Evolutionary conservation across 768 basidiomycete genomes (phyloP).

Genomic region (Mycena chlorophos): DNA sequence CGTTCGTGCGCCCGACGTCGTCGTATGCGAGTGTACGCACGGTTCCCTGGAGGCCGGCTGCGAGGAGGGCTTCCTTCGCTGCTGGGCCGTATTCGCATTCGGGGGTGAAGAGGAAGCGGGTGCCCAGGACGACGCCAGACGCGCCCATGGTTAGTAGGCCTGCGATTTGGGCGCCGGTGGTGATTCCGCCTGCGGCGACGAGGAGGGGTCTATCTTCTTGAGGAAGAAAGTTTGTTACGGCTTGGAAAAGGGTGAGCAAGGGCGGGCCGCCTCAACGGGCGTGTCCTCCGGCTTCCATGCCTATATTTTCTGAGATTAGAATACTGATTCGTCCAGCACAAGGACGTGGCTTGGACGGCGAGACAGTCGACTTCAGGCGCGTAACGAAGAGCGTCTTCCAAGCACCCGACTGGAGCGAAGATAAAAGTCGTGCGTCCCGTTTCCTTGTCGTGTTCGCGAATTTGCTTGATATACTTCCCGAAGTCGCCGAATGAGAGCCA

Average conservation of each 20-base stretch:
- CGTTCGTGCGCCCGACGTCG: slow-evolving; percentile 33
- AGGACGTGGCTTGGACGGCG: slow-evolving; percentile 59
- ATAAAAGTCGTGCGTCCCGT: slow-evolving; percentile 43
- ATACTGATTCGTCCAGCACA: not conserved
- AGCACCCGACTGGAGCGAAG: slow-evolving; percentile 52
- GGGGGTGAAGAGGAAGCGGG: slow-evolving; percentile 47
- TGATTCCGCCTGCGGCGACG: slow-evolving; percentile 51
- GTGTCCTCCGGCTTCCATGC: slow-evolving; percentile 3
- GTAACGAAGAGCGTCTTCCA: slow-evolving; percentile 50
- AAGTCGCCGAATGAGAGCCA: slow-evolving; percentile 68
- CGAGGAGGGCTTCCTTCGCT: slow-evolving; percentile 41
- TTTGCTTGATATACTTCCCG: slow-evolving; percentile 49
- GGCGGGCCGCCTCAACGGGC: slow-evolving; percentile 38
- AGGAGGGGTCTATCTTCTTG: slow-evolving; percentile 3
- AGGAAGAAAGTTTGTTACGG: slow-evolving; percentile 33
- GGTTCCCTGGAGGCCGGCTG: slow-evolving; percentile 34
- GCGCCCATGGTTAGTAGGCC: slow-evolving; percentile 45
- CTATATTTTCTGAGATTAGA: not conserved
- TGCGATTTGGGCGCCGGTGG: slow-evolving; percentile 37
- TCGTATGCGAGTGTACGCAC: slow-evolving; percentile 45
- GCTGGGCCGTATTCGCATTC: slow-evolving; percentile 41
- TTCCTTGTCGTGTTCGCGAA: slow-evolving; percentile 42
- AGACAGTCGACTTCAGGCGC: slow-evolving; percentile 27
- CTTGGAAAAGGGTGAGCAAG: slow-evolving; percentile 37
- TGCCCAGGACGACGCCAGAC: slow-evolving; percentile 46